phyloP scores from a whole-genome alignment of 352 stramenopile species.

The Phytophthora kernoviae region DNA sequence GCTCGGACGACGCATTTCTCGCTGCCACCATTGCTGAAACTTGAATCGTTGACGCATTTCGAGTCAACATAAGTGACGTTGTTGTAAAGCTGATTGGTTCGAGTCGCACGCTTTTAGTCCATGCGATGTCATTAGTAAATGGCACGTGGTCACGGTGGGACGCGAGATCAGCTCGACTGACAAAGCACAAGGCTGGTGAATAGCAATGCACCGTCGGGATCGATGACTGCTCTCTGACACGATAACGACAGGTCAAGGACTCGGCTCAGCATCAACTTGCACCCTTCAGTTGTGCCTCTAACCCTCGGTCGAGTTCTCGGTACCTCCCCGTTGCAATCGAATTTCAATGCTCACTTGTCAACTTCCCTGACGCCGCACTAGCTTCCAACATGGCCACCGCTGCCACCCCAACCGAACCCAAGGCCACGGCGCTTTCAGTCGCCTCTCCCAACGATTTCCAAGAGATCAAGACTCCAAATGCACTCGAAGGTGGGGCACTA shows the following conservation, averaged over 20 bases:
- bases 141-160: constrained; percentile 32
- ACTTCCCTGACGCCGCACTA: constrained; percentile 14
- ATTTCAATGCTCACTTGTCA: constrained; percentile 16
- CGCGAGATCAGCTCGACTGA: constrained; percentile 19
- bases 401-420: constrained; percentile 11
- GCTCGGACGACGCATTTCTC: constrained; percentile 20
- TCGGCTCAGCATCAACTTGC: constrained; percentile 6
- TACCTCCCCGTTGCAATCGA: neutral
- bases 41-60: constrained; percentile 13
- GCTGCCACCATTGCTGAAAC: neutral
- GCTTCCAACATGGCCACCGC: constrained; percentile 11
- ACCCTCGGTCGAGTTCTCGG: neutral
- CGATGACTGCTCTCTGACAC: constrained; percentile 11
- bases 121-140: constrained; percentile 33
- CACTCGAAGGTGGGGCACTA: constrained; percentile 42
- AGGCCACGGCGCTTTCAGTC: constrained; percentile 8
- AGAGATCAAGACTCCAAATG: constrained; percentile 40
- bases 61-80: constrained; percentile 13
- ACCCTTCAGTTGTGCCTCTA: neutral
- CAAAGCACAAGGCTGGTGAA: constrained; percentile 31
- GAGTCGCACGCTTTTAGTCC: constrained; percentile 30
- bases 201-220: constrained; percentile 34
- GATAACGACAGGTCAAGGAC: constrained; percentile 12
- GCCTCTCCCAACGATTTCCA: constrained; percentile 25
- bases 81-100: constrained; percentile 26